phyloP scores from a whole-genome alignment of 768 basidiomycete genomes.

The Lanmaoa pseudosensibilis region DNA sequence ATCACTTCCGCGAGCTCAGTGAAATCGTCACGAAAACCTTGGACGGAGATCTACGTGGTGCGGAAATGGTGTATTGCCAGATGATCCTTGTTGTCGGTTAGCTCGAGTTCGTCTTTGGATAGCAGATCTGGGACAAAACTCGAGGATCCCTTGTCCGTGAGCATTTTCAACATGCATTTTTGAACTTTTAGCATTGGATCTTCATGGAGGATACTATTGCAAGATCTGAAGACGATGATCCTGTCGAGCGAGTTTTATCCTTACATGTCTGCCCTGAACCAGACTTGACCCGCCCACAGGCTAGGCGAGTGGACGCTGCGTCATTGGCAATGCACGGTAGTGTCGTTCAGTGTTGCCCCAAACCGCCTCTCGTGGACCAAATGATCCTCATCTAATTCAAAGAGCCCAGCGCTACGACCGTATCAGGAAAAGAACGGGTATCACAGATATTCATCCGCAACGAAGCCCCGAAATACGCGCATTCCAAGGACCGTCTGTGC shows the following conservation, averaged over 20 bases:
- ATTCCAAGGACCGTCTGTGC: neutral
- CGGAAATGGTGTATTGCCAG: constrained; percentile 1
- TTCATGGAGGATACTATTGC: constrained; percentile 1
- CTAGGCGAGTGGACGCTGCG: neutral
- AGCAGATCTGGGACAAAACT: neutral
- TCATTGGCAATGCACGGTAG: neutral
- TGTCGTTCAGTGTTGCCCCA: neutral
- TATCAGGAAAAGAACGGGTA: neutral
- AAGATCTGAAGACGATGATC: neutral
- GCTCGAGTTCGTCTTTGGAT: constrained; percentile 6
- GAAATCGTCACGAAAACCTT: neutral
- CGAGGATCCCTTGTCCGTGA: neutral
- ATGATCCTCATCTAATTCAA: constrained; percentile 11
- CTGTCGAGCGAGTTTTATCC: neutral
- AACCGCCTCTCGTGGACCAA: constrained; percentile 1
- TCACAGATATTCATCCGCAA: constrained; percentile 11
- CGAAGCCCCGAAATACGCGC: neutral
- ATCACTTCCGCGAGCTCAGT: neutral
- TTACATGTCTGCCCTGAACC: neutral
- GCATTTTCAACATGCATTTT: constrained; percentile 3
- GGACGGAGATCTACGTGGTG: neutral
- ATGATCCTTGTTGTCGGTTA: neutral
- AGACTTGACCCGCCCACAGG: neutral
- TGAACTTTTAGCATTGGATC: constrained; percentile 3
- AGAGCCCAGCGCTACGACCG: no score